A percentile compares a stretch with the other conserved stretches of the same genome.
Conservation (phyloP, 352 stramenopile species). For the Phytophthora pini region DNA sequence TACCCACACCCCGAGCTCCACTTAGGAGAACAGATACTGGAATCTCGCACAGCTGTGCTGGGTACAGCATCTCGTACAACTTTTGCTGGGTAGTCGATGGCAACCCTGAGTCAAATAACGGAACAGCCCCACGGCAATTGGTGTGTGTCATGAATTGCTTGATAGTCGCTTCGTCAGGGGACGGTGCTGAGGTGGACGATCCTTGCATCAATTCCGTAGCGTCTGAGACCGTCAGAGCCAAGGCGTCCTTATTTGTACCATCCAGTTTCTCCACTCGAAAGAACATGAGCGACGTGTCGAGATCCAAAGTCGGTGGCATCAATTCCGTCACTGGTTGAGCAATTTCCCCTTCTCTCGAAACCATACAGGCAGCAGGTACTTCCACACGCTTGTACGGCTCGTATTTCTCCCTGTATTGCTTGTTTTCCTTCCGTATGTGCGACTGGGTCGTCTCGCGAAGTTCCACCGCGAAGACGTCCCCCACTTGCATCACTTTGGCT, state of each 20-base stretch:
- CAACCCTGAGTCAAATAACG: slow-evolving; percentile 34
- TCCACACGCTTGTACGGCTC: slow-evolving; percentile 52
- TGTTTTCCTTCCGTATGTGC: slow-evolving; percentile 25
- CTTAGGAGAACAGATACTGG: slow-evolving; percentile 77
- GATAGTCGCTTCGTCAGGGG: slow-evolving; percentile 61
- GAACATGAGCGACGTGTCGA: slow-evolving; percentile 79
- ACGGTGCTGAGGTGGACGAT: slow-evolving; percentile 50
- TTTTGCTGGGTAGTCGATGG: slow-evolving; percentile 47
- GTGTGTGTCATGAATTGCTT: slow-evolving; percentile 56
- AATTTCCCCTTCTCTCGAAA: slow-evolving; percentile 15
- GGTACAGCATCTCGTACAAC: slow-evolving; percentile 74
- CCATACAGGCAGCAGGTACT: slow-evolving; percentile 47
- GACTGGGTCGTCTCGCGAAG: slow-evolving; percentile 53
- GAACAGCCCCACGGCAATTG: slow-evolving; percentile 7
- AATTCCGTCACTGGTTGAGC: slow-evolving; percentile 25
- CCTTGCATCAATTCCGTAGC: slow-evolving; percentile 76
- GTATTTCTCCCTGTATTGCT: slow-evolving; percentile 31
- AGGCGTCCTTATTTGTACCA: slow-evolving; percentile 20
- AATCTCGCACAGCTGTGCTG: slow-evolving; percentile 68
- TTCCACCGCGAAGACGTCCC: slow-evolving; percentile 74
- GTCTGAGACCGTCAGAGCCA: slow-evolving; percentile 65
- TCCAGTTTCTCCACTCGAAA: slow-evolving; percentile 75
- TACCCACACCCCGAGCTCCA: slow-evolving; percentile 72
- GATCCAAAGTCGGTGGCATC: slow-evolving; percentile 53
- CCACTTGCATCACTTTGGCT: slow-evolving; percentile 66